These are phyloP conservation scores for Pyricularia sp. DNA, from an alignment of 2,329 filamentous ascomycete species.

Conservation along the genomic window DNA sequence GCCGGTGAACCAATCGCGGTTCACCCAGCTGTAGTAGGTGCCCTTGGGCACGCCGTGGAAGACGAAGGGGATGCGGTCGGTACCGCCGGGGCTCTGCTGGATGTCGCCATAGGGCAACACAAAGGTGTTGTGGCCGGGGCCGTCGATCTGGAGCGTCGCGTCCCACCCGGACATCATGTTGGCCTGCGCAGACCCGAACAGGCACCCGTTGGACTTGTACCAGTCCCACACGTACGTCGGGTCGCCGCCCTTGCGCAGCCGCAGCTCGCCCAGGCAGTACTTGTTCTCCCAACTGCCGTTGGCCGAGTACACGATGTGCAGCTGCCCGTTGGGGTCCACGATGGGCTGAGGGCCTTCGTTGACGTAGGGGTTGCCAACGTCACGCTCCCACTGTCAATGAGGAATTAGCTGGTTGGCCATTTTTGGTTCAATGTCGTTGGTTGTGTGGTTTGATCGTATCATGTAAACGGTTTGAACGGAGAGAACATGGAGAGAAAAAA, in stretches of 20 bases:
- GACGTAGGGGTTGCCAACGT: slow-evolving; percentile 8
- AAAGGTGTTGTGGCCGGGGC: slow-evolving; percentile 15
- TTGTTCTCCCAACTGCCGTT: slow-evolving; percentile 14
- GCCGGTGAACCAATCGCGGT: slow-evolving; percentile 11
- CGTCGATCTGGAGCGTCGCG: slow-evolving; percentile 11
- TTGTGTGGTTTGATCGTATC: background rate
- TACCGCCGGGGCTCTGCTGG: slow-evolving; percentile 7
- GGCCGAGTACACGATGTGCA: slow-evolving; percentile 15
- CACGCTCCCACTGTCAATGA: slow-evolving; percentile 10
- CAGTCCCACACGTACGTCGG: slow-evolving; percentile 15
- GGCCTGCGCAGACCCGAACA: slow-evolving; percentile 13
- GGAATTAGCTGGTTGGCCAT: background rate
- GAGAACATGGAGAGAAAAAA: too few relatives aligned
- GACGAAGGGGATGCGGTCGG: slow-evolving; percentile 9
- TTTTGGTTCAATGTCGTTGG: background rate
- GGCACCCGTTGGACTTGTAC: slow-evolving; percentile 16
- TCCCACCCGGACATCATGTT: slow-evolving; percentile 15
- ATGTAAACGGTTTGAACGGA: too few relatives aligned
- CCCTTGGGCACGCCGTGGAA: slow-evolving; percentile 13
- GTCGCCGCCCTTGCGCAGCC: slow-evolving; percentile 12
- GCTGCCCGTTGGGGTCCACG: slow-evolving; percentile 13
- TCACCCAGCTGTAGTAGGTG: slow-evolving; percentile 10
- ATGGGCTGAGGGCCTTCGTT: slow-evolving; percentile 14
- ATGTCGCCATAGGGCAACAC: slow-evolving; percentile 10
- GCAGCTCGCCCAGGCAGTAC: slow-evolving; percentile 14